Percentiles rank a stretch among this genome's conserved stretches.
These are phyloP conservation scores for Wickerhamomyces sp. DNA, from an alignment of 1,139 yeast genomes.

Conservation along the genomic window DNA sequence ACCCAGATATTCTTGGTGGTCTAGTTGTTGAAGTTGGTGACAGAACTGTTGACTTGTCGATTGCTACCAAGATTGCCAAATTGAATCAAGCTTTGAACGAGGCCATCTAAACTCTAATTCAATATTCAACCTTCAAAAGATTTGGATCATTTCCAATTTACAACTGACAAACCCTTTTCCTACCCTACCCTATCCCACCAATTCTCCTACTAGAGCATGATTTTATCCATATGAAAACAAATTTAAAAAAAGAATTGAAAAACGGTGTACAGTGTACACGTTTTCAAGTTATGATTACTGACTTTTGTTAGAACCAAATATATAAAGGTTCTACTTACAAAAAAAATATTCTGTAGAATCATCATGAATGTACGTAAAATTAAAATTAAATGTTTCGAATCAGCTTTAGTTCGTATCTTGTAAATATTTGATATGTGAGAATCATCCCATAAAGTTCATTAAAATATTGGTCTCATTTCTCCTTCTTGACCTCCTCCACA, in stretches of 20 bases:
- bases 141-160: too few species aligned
- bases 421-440: too few species aligned
- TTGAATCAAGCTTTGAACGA: slow-evolving; percentile 87
- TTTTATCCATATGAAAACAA: neutral
- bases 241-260: neutral
- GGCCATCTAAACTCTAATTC: slow-evolving; percentile 48
- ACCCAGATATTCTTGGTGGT: slow-evolving; percentile 94
- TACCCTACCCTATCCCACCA: too few species aligned
- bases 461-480: too few species aligned
- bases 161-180: too few species aligned
- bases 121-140: too few species aligned
- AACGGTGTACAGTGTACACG: neutral
- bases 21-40: slow-evolving; percentile 95
- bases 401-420: too few species aligned
- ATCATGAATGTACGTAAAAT: neutral
- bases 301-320: too few species aligned
- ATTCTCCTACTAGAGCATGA: neutral
- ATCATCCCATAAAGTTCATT: too few species aligned
- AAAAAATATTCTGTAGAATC: too few species aligned
- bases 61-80: slow-evolving; percentile 77
- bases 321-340: too few species aligned
- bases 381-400: neutral
- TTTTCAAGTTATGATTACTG: too few species aligned
- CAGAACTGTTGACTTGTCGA: slow-evolving; percentile 91
- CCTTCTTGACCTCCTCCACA: neutral